phyloP scores from a whole-genome alignment of 2,329 filamentous ascomycete genomes.

The Talaromyces verruculosus region DNA sequence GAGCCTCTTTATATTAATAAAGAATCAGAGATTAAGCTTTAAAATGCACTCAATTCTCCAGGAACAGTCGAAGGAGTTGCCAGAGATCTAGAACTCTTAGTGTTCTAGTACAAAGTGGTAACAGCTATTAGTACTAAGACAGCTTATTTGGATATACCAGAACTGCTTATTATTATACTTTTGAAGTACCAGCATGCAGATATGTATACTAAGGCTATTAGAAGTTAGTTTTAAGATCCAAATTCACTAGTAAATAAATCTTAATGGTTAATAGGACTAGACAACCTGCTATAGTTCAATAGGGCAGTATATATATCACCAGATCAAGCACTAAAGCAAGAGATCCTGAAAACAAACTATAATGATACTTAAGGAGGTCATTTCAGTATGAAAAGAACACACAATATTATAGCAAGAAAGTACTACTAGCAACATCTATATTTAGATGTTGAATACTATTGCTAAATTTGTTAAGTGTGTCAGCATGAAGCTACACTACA shows the following conservation, averaged over 20 bases:
- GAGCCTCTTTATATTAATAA: too few species aligned
- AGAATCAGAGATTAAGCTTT: not conserved
- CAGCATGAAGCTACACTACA: not conserved
- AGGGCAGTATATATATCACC: not conserved
- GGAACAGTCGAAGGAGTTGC: not conserved
- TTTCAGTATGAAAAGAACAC: not conserved
- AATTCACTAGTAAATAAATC: not conserved
- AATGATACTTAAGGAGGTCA: not conserved
- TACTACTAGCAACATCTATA: slow-evolving; percentile 2
- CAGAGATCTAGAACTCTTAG: not conserved
- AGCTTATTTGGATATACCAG: not conserved
- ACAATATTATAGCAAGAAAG: not conserved
- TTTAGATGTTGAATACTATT: slow-evolving; percentile 2
- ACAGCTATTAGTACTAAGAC: not conserved
- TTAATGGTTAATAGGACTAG: not conserved
- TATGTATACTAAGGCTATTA: not conserved
- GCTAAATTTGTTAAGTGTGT: not conserved
- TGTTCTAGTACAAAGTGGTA: not conserved
- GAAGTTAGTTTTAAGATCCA: not conserved
- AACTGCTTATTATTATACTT: not conserved
- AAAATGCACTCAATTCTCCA: not conserved
- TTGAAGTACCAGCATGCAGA: not conserved
- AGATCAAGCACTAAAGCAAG: not conserved
- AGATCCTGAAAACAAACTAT: slow-evolving; percentile 12
- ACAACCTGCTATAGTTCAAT: not conserved